phyloP scores from a whole-genome alignment of 169 alveolate genomes.

The Neospora caninum region DNA sequence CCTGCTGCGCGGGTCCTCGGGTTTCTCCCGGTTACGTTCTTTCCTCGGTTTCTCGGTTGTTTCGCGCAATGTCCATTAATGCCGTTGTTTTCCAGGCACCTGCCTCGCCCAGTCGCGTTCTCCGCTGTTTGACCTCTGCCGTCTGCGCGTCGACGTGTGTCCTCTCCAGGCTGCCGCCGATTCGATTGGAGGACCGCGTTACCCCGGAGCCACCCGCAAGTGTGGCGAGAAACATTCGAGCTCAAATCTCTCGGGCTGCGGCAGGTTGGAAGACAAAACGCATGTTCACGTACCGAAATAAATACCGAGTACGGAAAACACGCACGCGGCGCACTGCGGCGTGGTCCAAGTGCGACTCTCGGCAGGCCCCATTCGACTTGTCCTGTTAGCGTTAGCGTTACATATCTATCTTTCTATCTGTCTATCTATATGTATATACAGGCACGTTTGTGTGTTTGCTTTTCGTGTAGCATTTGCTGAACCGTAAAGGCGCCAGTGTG shows the following conservation, averaged over 20 bases:
- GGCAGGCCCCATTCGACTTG: not conserved
- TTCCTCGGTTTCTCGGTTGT: no score
- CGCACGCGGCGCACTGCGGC: no score
- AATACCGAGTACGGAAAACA: slow-evolving; percentile 19
- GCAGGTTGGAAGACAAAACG: slow-evolving; percentile 53
- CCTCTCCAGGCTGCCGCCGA: slow-evolving; percentile 32
- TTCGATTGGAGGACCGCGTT: slow-evolving; percentile 48
- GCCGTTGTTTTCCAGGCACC: no score
- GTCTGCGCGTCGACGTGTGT: not conserved
- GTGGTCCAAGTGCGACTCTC: not conserved
- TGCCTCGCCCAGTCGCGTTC: no score
- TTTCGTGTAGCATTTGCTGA: no score
- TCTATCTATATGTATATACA: not conserved
- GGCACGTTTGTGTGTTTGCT: no score
- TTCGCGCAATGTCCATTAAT: no score
- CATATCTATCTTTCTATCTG: not conserved
- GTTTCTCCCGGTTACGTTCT: no score
- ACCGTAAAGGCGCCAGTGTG: no score
- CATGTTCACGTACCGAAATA: slow-evolving; percentile 52
- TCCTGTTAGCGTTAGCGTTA: not conserved
- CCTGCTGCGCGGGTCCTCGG: no score
- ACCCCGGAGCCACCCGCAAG: slow-evolving; percentile 58
- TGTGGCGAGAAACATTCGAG: slow-evolving; percentile 36
- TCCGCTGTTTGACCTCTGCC: no score
- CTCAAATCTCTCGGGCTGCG: slow-evolving; percentile 15